phyloP scores from a whole-genome alignment of 495 filamentous ascomycete genomes.

The Neurospora cerealis region DNA sequence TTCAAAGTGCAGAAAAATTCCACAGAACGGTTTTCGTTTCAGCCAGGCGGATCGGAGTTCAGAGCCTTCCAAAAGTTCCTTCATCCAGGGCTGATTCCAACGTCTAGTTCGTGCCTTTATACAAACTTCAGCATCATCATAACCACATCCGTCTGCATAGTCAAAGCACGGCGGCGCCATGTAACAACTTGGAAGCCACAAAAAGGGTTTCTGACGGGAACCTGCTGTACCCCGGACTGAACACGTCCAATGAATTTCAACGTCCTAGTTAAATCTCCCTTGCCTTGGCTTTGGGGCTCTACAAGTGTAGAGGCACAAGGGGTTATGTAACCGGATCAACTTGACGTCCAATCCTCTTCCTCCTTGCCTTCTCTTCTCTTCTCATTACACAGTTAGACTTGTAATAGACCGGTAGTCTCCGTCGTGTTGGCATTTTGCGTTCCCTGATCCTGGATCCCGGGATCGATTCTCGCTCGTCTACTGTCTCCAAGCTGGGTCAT shows the following conservation, averaged over 20 bases:
- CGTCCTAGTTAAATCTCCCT: background rate
- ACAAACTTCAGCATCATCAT: background rate
- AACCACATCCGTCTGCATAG: background rate
- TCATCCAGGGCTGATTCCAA: background rate
- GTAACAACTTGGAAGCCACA: background rate
- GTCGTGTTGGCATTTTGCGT: background rate
- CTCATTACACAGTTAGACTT: background rate
- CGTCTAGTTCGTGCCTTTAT: background rate
- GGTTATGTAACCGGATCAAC: background rate
- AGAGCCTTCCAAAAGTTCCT: background rate
- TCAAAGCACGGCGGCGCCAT: background rate
- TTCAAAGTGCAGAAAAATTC: background rate
- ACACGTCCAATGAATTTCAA: background rate
- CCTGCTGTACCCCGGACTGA: background rate
- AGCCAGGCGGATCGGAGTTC: background rate
- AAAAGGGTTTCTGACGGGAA: background rate
- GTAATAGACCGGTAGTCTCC: background rate
- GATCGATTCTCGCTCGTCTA: background rate
- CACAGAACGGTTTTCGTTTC: background rate
- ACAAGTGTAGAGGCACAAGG: background rate
- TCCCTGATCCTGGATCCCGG: background rate
- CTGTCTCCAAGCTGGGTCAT: slow-evolving; percentile 5
- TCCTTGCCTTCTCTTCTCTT: background rate
- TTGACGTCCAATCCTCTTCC: background rate
- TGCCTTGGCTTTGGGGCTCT: background rate